Percentiles rank a stretch among this genome's conserved stretches.
These are phyloP conservation scores for Neofusicoccum umdonicola DNA, from an alignment of 2,329 filamentous ascomycete species.

Conservation along the genomic window DNA sequence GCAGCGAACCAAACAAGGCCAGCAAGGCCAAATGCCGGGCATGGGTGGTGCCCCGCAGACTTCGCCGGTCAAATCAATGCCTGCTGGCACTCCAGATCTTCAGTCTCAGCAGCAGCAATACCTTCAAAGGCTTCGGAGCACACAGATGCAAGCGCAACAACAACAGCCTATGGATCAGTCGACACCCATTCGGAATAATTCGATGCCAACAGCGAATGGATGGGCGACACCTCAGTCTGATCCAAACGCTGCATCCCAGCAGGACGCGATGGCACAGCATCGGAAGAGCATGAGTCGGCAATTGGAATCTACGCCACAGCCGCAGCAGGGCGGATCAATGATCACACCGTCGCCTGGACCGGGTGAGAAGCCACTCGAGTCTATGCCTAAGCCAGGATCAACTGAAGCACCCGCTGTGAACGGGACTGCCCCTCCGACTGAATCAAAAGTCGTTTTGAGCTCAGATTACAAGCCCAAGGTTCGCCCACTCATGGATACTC, in stretches of 20 bases:
- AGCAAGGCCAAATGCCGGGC: conserved; percentile 39
- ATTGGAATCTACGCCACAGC: conserved; percentile 35
- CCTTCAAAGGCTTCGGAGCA: conserved; percentile 17
- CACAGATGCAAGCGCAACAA: conserved; percentile 12
- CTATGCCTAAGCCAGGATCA: conserved; percentile 10
- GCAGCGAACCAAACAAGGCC: conserved; percentile 43
- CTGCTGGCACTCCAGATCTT: conserved; percentile 40
- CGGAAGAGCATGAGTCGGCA: conserved; percentile 39
- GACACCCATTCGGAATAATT: conserved; percentile 15
- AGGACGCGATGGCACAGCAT: conserved; percentile 23
- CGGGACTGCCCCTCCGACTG: conserved; percentile 18
- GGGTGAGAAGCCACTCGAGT: conserved; percentile 26
- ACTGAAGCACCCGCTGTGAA: conserved; percentile 23
- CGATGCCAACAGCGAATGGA: conserved; percentile 37
- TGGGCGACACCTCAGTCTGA: conserved; percentile 47
- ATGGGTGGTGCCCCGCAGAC: conserved; percentile 25
- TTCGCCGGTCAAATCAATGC: conserved; percentile 34
- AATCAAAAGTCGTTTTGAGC: conserved; percentile 16
- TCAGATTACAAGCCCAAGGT: conserved; percentile 32
- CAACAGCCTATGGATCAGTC: conserved; percentile 11
- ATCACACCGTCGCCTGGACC: conserved; percentile 28
- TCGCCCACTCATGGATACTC: conserved; percentile 46
- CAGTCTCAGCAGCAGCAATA: conserved; percentile 45
- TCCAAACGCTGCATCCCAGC: conserved; percentile 16
- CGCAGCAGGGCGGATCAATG: conserved; percentile 26